Evolutionary conservation across 805 yeast genomes (phyloP).

Genomic region (Ogataea polymorpha): DNA sequence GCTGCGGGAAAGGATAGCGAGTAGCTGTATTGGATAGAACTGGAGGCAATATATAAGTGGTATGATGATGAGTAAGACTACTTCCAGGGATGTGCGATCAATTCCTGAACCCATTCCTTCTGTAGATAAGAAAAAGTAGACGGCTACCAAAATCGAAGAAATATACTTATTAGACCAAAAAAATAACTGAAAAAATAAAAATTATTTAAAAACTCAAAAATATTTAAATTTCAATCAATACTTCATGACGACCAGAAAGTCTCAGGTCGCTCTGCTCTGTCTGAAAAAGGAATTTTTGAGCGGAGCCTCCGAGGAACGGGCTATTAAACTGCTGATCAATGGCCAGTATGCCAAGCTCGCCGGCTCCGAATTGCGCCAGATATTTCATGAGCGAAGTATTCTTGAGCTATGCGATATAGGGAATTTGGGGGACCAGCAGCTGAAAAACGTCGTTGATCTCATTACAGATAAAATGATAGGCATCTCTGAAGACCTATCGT

Average conservation of each 20-base stretch:
- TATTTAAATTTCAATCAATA: background rate
- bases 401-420: conserved; percentile 1
- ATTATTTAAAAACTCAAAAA: background rate
- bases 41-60: too few relatives aligned
- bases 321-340: conserved; percentile 17
- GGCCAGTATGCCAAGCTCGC: conserved; percentile 29
- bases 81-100: too few relatives aligned
- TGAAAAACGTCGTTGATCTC: background rate
- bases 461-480: background rate
- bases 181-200: too few relatives aligned
- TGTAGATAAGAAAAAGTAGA: too few relatives aligned
- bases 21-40: background rate
- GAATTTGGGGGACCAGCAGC: background rate
- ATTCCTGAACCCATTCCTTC: too few relatives aligned
- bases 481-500: conserved; percentile 12
- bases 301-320: background rate
- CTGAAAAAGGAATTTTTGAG: conserved; percentile 14
- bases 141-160: too few relatives aligned
- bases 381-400: conserved; percentile 17
- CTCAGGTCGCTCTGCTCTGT: conserved; percentile 19
- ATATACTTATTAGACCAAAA: too few relatives aligned
- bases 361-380: conserved; percentile 6
- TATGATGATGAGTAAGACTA: background rate
- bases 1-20: conserved; percentile 30
- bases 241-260: conserved; percentile 4